Conservation (phyloP, 1,284 basidiomycete genomes). For the Ceratobasidium sp. region DNA sequence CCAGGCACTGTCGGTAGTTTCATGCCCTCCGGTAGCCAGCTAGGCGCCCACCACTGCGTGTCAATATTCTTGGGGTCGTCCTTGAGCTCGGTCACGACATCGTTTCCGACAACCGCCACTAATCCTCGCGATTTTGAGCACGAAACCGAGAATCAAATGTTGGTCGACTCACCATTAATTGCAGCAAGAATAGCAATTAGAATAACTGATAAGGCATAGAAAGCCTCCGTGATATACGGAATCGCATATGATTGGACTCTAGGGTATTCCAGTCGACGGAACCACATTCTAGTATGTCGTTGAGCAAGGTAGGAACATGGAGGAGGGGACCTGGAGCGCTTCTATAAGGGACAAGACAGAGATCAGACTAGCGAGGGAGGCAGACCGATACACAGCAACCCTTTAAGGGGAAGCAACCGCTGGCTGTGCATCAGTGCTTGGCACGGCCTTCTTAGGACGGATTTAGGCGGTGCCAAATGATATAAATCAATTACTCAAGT, state of each 20-base stretch:
- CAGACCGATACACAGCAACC: too few species aligned
- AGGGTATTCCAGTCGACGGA: constrained; percentile 19
- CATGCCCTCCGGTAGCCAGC: constrained; percentile 28
- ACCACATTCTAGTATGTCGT: not conserved
- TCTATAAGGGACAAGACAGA: too few species aligned
- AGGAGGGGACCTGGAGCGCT: too few species aligned
- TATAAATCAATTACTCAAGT: too few species aligned
- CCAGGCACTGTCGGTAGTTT: constrained; percentile 28
- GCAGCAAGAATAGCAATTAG: constrained; percentile 10
- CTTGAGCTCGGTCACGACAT: constrained; percentile 40
- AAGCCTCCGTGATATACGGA: constrained; percentile 28
- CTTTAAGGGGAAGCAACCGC: too few species aligned
- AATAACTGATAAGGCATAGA: constrained; percentile 28
- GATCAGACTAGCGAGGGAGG: too few species aligned
- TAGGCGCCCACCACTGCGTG: constrained; percentile 37
- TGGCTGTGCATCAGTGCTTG: too few species aligned
- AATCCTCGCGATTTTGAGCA: not conserved
- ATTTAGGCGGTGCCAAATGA: too few species aligned
- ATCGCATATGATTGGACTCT: constrained; percentile 30
- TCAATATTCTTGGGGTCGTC: constrained; percentile 31
- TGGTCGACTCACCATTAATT: constrained; percentile 6
- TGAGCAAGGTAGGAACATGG: too few species aligned
- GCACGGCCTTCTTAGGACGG: too few species aligned
- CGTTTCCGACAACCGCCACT: constrained; percentile 38
- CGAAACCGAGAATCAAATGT: not conserved